Evolutionary conservation across 768 basidiomycete species (phyloP), one percentile per base, ranked within the genome.

Genomic region (Clavulina sp.): DNA sequence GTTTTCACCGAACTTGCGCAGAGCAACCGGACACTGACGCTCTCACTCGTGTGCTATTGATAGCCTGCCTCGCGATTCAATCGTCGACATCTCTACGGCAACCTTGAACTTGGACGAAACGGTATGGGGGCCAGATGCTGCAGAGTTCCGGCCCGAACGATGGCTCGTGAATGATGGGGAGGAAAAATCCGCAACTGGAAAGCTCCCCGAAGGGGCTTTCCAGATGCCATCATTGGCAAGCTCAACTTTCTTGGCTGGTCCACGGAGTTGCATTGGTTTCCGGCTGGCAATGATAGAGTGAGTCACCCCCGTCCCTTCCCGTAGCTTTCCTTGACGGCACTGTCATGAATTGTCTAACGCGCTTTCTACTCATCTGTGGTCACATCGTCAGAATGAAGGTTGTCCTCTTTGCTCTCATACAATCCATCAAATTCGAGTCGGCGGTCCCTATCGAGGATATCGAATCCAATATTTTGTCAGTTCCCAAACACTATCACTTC

Each of bases 131-230:
- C 55, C 60, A 0, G 62, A 66, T 51, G 66, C 65, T 0, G 55
- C 59, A 23, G 52, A 48, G 9, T 72, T 70, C 61, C 57, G 61
- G 21, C 71, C 70, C 26, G 63, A 64, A 41, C 67, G 69, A 9
- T 73, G 69, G 69, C 21, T 38, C 13, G 13, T 21, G 36, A 1
- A 0, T 38, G 21, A 38, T 21, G 36, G 36, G 36, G 36, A n/a
- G n/a, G n/a, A n/a, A n/a, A n/a, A n/a, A n/a, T n/a, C n/a, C n/a
- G n/a, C n/a, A n/a, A n/a, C n/a, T n/a, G n/a, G n/a, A n/a, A n/a
- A n/a, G n/a, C n/a, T 38, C 21, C 36, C 36, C 13, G 36, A 38
- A 0, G 36, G 36, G 13, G 36, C 36, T 13, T 13, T 38, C 13
- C 13, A 38, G 36, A 38, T 38, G 21, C 36, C 36, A 38, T 38